These are phyloP conservation scores for Teratosphaeria viscida DNA, from an alignment of 2,329 filamentous ascomycete species.

Conservation along the genomic window DNA sequence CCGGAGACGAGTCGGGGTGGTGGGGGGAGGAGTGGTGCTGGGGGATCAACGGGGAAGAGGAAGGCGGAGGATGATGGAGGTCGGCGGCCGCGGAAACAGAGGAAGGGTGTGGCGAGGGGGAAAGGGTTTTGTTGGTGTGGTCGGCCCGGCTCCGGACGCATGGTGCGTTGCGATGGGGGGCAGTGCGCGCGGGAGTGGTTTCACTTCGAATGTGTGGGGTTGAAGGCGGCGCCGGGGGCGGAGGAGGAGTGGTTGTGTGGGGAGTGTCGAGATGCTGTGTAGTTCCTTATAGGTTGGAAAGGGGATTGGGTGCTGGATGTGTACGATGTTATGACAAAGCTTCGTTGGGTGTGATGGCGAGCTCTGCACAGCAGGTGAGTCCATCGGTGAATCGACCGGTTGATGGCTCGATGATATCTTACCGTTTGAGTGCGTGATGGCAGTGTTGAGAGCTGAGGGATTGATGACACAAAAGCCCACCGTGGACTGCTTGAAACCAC, in stretches of 20 bases:
- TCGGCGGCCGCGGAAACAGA: neutral
- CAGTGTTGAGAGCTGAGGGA: too few relatives aligned
- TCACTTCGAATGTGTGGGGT: slow-evolving; percentile 63
- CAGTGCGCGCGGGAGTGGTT: slow-evolving; percentile 74
- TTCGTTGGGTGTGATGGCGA: too few relatives aligned
- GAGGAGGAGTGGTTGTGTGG: slow-evolving; percentile 17
- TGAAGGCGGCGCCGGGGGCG: slow-evolving; percentile 48
- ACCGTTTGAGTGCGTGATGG: too few relatives aligned
- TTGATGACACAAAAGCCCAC: too few relatives aligned
- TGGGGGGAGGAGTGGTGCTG: slow-evolving; percentile 1
- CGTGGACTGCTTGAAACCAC: too few relatives aligned
- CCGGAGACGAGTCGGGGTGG: slow-evolving; percentile 8
- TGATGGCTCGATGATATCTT: too few relatives aligned
- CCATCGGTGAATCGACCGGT: too few relatives aligned
- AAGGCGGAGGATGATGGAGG: slow-evolving; percentile 2
- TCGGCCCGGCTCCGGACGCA: slow-evolving; percentile 28
- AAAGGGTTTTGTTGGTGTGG: slow-evolving; percentile 13
- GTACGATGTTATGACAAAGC: too few relatives aligned
- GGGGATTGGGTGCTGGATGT: too few relatives aligned
- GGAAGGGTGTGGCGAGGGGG: neutral
- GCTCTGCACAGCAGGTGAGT: too few relatives aligned
- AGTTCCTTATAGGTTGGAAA: too few relatives aligned
- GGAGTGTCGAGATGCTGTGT: slow-evolving; percentile 3
- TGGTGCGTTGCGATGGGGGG: slow-evolving; percentile 72
- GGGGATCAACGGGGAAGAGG: neutral